Evolutionary conservation across 2,329 filamentous ascomycete genomes (phyloP), one percentile per base, ranked within the genome.

Genomic region (Blumeria graminis): DNA sequence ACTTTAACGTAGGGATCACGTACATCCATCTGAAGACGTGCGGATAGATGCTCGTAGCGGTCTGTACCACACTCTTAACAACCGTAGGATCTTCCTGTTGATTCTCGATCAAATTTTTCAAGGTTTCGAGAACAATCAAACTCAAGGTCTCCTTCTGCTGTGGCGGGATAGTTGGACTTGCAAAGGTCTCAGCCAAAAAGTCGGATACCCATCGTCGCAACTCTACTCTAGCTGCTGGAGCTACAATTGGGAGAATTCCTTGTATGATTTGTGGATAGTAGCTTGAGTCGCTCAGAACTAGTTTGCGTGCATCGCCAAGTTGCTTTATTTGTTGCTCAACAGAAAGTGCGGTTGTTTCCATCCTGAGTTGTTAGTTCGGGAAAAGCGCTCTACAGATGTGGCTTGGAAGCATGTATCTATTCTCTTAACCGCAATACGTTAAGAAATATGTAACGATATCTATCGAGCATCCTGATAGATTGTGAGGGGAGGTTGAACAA

Each of bases 191-290:
- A 57, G 90, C 88, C 46, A 98, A 74, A 66, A 98, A 98, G 59
- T 95, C 89, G 60, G 89, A 83, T 32, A 90, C 92, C 92, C 92
- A 98, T 82, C 89, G 76, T 69, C 88, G 84, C 64, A 96, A 73
- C 69, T 94, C 86, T 57, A 94, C 71, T 59, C 79, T 76, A 60
- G 86, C 77, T 61, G 76, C 75, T 55, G 84, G 78, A 59, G 82
- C 81, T 69, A 95, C 85, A 64, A 96, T 89, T 57, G 89, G 88
- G n/a, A 96, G 73, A 60, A 96, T 87, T 52, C 87, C 88, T 65
- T 86, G 85, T 60, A 98, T 82, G 67, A 98, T 90, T 68, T 86
- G 86, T 55, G 84, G 81, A 69, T 96, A 98, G 71, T 93, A 87
- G 66, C 80, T 81, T 60, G 89, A 77, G 70, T 96, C 89, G 63